Conservation (phyloP, 2,329 filamentous ascomycete genomes). For the Penicillium sp. region DNA sequence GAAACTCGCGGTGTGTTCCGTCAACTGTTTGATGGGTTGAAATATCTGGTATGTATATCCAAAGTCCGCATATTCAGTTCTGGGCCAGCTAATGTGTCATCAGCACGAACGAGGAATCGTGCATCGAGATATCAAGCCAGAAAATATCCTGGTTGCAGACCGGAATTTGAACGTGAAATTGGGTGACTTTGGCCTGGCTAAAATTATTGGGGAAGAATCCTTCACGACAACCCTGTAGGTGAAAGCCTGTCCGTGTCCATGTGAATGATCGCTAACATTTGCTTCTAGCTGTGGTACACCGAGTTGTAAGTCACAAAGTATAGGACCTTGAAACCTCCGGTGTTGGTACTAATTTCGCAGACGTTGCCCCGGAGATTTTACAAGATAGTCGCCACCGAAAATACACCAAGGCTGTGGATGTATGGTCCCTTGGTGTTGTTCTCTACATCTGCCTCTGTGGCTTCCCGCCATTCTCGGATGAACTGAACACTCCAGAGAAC, state of each 20-base stretch:
- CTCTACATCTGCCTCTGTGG: slow-evolving; percentile 96
- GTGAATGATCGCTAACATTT: slow-evolving; percentile 24
- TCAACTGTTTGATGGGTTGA: slow-evolving; percentile 89
- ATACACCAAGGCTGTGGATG: slow-evolving; percentile 92
- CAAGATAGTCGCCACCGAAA: slow-evolving; percentile 76
- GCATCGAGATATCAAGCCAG: slow-evolving; percentile 95
- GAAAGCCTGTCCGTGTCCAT: slow-evolving; percentile 1
- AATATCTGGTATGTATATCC: slow-evolving; percentile 76
- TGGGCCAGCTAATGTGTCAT: slow-evolving; percentile 1
- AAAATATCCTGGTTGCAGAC: slow-evolving; percentile 89
- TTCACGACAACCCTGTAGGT: slow-evolving; percentile 87
- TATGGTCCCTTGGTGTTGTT: slow-evolving; percentile 97
- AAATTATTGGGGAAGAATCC: slow-evolving; percentile 97
- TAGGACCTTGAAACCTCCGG: neutral
- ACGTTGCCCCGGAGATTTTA: slow-evolving; percentile 94
- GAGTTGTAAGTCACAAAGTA: slow-evolving; percentile 58
- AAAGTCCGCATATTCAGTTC: neutral
- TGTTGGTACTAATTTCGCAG: slow-evolving; percentile 36
- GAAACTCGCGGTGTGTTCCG: slow-evolving; percentile 85
- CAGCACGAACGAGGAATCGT: slow-evolving; percentile 98
- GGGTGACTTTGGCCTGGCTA: slow-evolving; percentile 93
- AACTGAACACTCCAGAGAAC: slow-evolving; percentile 76
- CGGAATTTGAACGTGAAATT: slow-evolving; percentile 84
- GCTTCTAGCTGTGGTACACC: slow-evolving; percentile 74
- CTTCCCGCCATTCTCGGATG: slow-evolving; percentile 95